Evolutionary conservation across 2,329 filamentous ascomycete species (phyloP).

Genomic region (Phialemonium atrogriseum): DNA sequence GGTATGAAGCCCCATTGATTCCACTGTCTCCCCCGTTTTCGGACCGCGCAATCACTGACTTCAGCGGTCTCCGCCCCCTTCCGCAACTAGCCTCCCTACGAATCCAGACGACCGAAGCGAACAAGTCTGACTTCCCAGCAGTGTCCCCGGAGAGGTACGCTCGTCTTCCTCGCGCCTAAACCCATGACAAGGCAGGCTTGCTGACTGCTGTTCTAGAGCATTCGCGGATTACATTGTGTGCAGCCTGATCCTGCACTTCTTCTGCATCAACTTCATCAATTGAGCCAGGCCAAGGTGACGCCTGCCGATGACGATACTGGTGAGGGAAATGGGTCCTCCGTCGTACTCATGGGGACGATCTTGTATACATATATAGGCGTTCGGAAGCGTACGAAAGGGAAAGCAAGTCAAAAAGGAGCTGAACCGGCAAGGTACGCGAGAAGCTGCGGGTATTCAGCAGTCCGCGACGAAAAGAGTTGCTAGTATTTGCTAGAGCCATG

Average conservation of each 20-base stretch:
- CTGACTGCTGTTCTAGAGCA: constrained; percentile 46
- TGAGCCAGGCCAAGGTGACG: too few relatives aligned
- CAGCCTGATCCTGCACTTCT: constrained; percentile 93
- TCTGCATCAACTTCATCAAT: constrained; percentile 99
- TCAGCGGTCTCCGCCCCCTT: too few relatives aligned
- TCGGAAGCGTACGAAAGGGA: background rate
- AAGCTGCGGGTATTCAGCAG: background rate
- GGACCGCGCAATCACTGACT: background rate
- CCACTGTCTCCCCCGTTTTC: background rate
- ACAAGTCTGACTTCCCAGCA: constrained; percentile 67
- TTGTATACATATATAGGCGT: constrained; percentile 8
- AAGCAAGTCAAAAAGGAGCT: too few relatives aligned
- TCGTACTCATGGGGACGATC: too few relatives aligned
- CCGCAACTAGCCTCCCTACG: constrained; percentile 55
- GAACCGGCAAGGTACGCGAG: too few relatives aligned
- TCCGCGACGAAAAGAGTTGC: too few relatives aligned
- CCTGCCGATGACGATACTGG: too few relatives aligned
- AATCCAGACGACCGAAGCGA: constrained; percentile 83
- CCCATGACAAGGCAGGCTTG: constrained; percentile 1
- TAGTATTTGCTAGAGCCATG: too few relatives aligned
- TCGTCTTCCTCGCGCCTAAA: background rate
- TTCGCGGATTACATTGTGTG: constrained; percentile 96
- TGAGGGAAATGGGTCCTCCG: too few relatives aligned
- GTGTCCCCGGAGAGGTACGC: constrained; percentile 73
- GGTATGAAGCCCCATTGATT: constrained; percentile 43